Conservation (phyloP, 768 basidiomycete species). For the Tricholoma saponaceum region DNA sequence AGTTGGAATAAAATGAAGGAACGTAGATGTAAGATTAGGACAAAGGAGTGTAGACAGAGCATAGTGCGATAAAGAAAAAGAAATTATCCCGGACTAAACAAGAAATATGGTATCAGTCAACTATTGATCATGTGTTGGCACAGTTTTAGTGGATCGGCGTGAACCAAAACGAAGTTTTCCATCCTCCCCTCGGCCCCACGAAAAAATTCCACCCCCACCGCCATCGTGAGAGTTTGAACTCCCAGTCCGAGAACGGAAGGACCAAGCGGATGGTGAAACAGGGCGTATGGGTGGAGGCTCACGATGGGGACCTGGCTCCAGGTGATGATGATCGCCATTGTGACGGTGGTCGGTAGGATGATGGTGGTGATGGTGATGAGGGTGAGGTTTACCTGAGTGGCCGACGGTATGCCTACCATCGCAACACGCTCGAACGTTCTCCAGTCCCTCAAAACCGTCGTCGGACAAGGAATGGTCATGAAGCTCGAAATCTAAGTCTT, state of each 20-base stretch:
- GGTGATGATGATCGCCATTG: slow-evolving; percentile 38
- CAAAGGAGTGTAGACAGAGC: slow-evolving; percentile 24
- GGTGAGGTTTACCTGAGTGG: slow-evolving; percentile 47
- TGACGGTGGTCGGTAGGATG: slow-evolving; percentile 27
- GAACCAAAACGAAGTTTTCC: slow-evolving; percentile 76
- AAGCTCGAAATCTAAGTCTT: slow-evolving; percentile 79
- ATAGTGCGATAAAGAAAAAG: slow-evolving; percentile 16
- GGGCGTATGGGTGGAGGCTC: slow-evolving; percentile 54
- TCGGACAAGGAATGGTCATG: slow-evolving; percentile 71
- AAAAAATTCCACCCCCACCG: slow-evolving; percentile 55
- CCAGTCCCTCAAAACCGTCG: slow-evolving; percentile 85
- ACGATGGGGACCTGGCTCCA: slow-evolving; percentile 41
- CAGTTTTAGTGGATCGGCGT: slow-evolving; percentile 48
- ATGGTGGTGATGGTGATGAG: slow-evolving; percentile 56
- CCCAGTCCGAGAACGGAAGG: slow-evolving; percentile 78
- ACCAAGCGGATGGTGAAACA: slow-evolving; percentile 74
- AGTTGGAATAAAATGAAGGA: slow-evolving; percentile 20
- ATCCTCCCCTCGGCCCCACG: slow-evolving; percentile 59
- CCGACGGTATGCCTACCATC: slow-evolving; percentile 87
- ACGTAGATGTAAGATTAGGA: slow-evolving; percentile 27
- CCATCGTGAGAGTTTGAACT: slow-evolving; percentile 69
- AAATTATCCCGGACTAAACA: slow-evolving; percentile 16
- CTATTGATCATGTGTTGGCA: slow-evolving; percentile 26
- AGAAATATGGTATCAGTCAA: slow-evolving; percentile 7
- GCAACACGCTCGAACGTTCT: slow-evolving; percentile 92